Base-by-base conservation (phyloP, 305 asterid species). In the Fraxinus baroniana region DNA sequence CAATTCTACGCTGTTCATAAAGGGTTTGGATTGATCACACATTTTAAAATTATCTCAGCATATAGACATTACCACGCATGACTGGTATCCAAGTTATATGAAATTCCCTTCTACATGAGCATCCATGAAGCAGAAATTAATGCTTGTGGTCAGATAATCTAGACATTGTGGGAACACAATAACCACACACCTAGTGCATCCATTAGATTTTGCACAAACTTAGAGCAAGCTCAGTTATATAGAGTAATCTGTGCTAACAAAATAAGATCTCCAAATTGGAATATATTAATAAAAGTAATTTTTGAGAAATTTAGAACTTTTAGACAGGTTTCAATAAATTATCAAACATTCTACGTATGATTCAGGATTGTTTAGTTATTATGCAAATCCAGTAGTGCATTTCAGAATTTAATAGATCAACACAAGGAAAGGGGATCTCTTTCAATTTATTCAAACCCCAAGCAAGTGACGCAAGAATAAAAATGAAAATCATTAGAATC, bases 21-120 rank as follows among this genome's bases (percentile, higher is more conserved):
- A 70, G 37, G 39, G 75, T 70, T 30, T 30, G 20, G 10, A 70
- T 12, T 26, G 17, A 18, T 1, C n/a, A 13, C 2, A 9, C 18
- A 82, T 35, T 68, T 5, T 39, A 81, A 76, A 33, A 80, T 76
- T 79, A 66, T 26, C 35, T 66, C 37, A 83, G 32, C 81, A 78
- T 72, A 78, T 32, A 82, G 68, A 78, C 33, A 81, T 81, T 36
- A 78, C 75, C 68, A 68, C 7, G 49, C 71, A 49, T 22, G 66
- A 83, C 85, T 74, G 60, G 78, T 33, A 75, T 74, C 79, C 76
- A 33, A 76, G 15, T 49, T 72, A 74, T 33, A 57, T 74, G 76
- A 39, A 78, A 81, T 36, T 74, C 75, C 8, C 46, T 33, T 20
- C 37, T 55, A 33, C 75, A 60, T 78, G 20, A 66, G 20, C 78